Evolutionary conservation across 2,329 filamentous ascomycete genomes (phyloP), one percentile per base, ranked within the genome.

Genomic region (Pseudopithomyces chartarum): DNA sequence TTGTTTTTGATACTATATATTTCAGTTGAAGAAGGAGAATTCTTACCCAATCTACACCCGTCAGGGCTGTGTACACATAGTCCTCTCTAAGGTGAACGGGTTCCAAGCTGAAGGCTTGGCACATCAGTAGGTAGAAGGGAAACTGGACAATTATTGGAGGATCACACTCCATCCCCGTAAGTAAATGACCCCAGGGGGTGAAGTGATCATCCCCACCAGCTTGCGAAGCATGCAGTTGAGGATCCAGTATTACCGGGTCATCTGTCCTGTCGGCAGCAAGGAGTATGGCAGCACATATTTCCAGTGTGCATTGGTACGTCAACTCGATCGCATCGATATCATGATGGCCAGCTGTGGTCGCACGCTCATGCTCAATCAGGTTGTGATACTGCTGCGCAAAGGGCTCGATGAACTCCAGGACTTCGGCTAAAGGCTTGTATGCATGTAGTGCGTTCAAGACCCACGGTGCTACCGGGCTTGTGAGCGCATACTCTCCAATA

Each of bases 131-230:
- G 15, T 52, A 52, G 29, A 52, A 52, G 10, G 49, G 49, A 17
- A 52, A 52, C 34, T 52, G 49, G 8, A 52, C 49, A 39, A 52
- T 52, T 23, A 52, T 52, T 12, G 49, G 49, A 3, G 49, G 49
- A 44, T 52, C 49, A 23, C 49, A 52, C 15, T 52, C 49, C 38
- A 52, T 10, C 5, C 39, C 39, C 4, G 49, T 52, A 15, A 52
- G 49, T 4, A 52, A 38, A 23, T 36, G 17, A 8, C 49, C 49
- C 49, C 49, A 52, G 15, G 49, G 26, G 5, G 17, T 44, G 39
- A 52, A 52, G 39, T 52, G 49, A 22, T 52, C 49, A 34, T 52
- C 49, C 5, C 49, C 49, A 15, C 49, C 49, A 8, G 49, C 49
- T 10, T 52, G 22, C 8, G 49, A 52, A 12, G 49, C 49, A 52